Evolutionary conservation across 805 yeast genomes (phyloP), one percentile per base, ranked within the genome.

Genomic region (Wickerhamomyces bovis): DNA sequence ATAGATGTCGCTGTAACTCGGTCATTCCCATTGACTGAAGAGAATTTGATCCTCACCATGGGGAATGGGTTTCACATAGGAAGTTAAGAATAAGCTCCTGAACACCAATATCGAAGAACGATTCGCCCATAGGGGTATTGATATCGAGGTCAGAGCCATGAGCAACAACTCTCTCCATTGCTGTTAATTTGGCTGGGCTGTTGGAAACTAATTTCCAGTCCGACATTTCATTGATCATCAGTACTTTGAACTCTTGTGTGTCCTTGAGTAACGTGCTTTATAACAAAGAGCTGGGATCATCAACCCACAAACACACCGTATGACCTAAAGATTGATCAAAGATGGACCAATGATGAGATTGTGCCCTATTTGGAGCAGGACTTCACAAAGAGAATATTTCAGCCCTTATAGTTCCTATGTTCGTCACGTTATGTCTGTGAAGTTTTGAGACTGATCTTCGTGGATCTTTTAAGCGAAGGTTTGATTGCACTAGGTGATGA

Each of bases 161-260:
- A 65, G 82, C 26, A 83, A 83, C 60, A 89, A 80, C 56, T 76
- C 86, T 80, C 56, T 76, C 86, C 1, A 71, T 80, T n/a, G 82
- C 86, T 0, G 85, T 81, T 0, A 77, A 72, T 57, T 65, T 82
- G 11, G 74, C 86, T 0, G 82, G 81, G 10, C 53, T 61, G 18
- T 61, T 61, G 13, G 51, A 61, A 16, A 52, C 56, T 12, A 49
- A 65, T 2, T 70, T 73, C 45, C 45, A 50, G 2, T 47, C 56
- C 2, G 57, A 65, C 46, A 54, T 82, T 40, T 84, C 85, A 0
- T 53, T 83, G 53, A 85, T 83, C 3, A 61, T 83, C 43, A 89
- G 90, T 1, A 83, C 90, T 1, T 62, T 78, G 44, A 83, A 83
- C 54, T 61, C 78, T 31, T 78, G 63, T 67, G 78, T 65, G 54